Evolutionary conservation across 345 rosid species (phyloP).

Genomic region (Cochlearia excelsa): DNA sequence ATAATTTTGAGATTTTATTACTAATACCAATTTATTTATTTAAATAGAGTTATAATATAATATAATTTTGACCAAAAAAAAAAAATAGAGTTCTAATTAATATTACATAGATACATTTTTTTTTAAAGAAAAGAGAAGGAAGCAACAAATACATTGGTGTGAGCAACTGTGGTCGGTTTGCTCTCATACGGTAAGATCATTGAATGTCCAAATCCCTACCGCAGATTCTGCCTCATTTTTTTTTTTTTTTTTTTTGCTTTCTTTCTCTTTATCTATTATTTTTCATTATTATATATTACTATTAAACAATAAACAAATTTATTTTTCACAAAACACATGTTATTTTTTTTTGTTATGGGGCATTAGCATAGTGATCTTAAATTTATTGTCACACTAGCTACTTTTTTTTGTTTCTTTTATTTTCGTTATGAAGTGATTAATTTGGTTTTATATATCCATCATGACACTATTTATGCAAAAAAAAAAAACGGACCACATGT

Average conservation of each 20-base stretch:
- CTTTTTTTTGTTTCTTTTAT: background rate
- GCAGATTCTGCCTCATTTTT: slow-evolving; percentile 39
- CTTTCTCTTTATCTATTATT: slow-evolving; percentile 27
- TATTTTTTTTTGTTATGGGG: background rate
- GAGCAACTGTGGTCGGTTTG: slow-evolving; percentile 38
- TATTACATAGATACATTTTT: background rate
- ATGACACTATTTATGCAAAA: slow-evolving; percentile 33
- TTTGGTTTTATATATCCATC: slow-evolving; percentile 34
- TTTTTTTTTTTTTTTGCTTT: slow-evolving; percentile 26
- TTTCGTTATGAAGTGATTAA: slow-evolving; percentile 11
- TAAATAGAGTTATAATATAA: background rate
- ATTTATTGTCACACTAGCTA: slow-evolving; percentile 3
- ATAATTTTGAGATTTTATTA: too few species aligned
- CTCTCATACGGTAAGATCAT: slow-evolving; percentile 36
- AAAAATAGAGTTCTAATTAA: background rate
- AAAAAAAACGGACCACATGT: slow-evolving; percentile 32
- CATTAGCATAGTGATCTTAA: slow-evolving; percentile 10
- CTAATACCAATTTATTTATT: background rate
- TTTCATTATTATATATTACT: too few species aligned
- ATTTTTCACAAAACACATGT: background rate
- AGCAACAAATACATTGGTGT: slow-evolving; percentile 37
- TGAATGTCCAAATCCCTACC: slow-evolving; percentile 41
- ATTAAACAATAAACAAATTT: background rate
- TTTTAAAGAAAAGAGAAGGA: background rate
- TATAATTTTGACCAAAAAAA: too few species aligned